phyloP scores from a whole-genome alignment of 2,329 filamentous ascomycete species.

The Madurella mycetomatis region DNA sequence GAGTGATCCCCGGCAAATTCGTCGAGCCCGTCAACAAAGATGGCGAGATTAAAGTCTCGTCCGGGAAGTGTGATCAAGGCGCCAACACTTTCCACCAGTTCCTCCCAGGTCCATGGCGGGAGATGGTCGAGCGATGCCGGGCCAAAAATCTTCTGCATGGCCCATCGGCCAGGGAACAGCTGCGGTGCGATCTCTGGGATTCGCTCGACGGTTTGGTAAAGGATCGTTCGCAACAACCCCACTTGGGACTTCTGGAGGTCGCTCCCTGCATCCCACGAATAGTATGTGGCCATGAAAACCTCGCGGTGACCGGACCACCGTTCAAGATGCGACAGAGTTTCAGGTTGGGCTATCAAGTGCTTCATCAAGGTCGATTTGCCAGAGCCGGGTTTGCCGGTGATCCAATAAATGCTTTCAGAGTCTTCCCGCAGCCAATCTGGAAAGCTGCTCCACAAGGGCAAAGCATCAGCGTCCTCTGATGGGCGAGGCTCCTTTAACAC shows the following conservation, averaged over 20 bases:
- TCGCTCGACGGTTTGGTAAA: constrained; percentile 12
- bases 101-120: neutral
- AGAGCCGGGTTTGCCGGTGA: too few species aligned
- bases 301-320: constrained; percentile 8
- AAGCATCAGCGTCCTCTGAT: too few species aligned
- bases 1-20: neutral
- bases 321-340: neutral
- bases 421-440: too few species aligned
- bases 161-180: constrained; percentile 10
- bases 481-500: too few species aligned
- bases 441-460: too few species aligned
- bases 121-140: neutral
- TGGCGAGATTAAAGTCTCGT: neutral
- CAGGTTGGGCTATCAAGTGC: neutral
- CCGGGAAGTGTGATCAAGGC: neutral
- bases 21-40: constrained; percentile 11
- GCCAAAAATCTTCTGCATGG: constrained; percentile 1
- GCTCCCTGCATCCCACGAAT: constrained; percentile 19
- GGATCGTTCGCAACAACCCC: constrained; percentile 15
- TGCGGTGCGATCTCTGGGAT: constrained; percentile 4
- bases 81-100: neutral
- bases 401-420: too few species aligned
- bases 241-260: constrained; percentile 20
- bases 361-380: too few species aligned
- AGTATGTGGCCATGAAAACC: constrained; percentile 10